These are phyloP conservation scores for Sphaerulina vaccinii DNA, from an alignment of 2,329 filamentous ascomycete genomes.

Conservation along the genomic window DNA sequence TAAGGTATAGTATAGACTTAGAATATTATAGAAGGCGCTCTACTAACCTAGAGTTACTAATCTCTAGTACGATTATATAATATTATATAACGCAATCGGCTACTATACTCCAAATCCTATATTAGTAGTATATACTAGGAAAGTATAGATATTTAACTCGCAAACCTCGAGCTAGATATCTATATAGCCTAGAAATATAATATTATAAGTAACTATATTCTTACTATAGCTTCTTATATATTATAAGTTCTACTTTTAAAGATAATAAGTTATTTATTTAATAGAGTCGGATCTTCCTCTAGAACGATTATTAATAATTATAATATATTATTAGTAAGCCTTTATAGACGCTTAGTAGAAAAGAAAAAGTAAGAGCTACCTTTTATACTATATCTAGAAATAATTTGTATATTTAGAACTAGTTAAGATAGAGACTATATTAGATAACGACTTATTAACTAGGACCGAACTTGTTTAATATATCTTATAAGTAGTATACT, in stretches of 20 bases:
- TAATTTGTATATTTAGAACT: no score
- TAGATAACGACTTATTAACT: no score
- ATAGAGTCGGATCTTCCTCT: neutral
- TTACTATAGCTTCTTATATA: neutral
- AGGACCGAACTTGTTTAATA: no score
- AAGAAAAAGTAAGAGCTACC: no score
- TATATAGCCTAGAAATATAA: neutral
- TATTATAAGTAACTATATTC: neutral
- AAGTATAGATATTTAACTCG: neutral
- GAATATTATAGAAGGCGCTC: neutral
- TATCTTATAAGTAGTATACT: no score
- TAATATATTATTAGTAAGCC: neutral
- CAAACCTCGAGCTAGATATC: neutral
- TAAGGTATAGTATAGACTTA: neutral
- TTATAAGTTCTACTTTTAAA: neutral
- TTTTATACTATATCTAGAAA: no score
- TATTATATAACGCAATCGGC: neutral
- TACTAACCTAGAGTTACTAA: neutral
- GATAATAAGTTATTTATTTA: neutral
- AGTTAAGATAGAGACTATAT: no score
- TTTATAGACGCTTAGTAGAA: no score
- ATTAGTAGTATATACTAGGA: neutral
- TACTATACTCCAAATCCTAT: neutral
- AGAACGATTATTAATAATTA: neutral
- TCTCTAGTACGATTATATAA: neutral